phyloP scores from a whole-genome alignment of 2,329 filamentous ascomycete species.

The Penicillium nordicum region DNA sequence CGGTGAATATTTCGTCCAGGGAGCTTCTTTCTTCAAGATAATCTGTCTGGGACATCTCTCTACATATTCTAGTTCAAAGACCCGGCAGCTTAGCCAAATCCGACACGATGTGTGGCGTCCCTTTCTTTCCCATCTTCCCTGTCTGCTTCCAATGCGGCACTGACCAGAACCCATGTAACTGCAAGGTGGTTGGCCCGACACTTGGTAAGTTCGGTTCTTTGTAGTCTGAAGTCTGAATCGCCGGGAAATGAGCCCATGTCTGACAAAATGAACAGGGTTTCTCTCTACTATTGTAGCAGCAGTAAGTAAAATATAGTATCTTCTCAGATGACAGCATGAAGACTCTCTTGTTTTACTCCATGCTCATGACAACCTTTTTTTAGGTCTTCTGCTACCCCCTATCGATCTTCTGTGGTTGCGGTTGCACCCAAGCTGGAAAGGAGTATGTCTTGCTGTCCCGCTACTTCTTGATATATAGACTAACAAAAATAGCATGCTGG shows the following conservation, averaged over 20 bases:
- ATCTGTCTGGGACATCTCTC: not conserved
- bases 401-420: constrained; percentile 56
- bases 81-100: not conserved
- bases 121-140: constrained; percentile 49
- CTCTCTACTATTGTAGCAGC: constrained; percentile 48
- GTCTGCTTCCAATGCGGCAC: constrained; percentile 56
- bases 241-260: not conserved
- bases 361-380: constrained; percentile 3
- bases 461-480: not conserved
- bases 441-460: constrained; percentile 41
- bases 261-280: constrained; percentile 35
- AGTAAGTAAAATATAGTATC: constrained; percentile 37
- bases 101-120: constrained; percentile 34
- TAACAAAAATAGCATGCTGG: constrained; percentile 47
- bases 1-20: constrained; percentile 7
- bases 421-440: constrained; percentile 52
- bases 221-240: not conserved
- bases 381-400: constrained; percentile 56
- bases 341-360: not conserved
- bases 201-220: constrained; percentile 39
- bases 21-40: not conserved
- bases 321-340: not conserved
- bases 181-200: constrained; percentile 56
- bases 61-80: not conserved
- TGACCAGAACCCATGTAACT: constrained; percentile 56